Evolutionary conservation across 2,329 filamentous ascomycete species (phyloP).

Genomic region (Mycosphaerella arachidis): DNA sequence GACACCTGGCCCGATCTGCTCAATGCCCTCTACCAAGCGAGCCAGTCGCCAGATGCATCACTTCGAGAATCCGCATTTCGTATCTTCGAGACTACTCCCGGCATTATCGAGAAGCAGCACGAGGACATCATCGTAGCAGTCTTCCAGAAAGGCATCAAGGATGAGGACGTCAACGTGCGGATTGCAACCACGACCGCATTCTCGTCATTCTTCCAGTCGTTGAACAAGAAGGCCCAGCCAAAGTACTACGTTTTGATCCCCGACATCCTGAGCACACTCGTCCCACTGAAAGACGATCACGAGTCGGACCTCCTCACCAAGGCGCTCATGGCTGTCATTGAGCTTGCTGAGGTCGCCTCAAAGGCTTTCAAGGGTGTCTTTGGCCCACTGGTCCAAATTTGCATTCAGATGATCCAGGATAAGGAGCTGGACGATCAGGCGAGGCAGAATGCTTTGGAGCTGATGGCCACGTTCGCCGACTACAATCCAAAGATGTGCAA

Average conservation of each 20-base stretch:
- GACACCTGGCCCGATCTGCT: constrained; percentile 86
- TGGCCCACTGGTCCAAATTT: constrained; percentile 86
- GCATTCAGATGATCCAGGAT: constrained; percentile 87
- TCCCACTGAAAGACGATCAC: constrained; percentile 84
- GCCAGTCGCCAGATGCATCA: constrained; percentile 75
- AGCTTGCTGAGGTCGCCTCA: constrained; percentile 86
- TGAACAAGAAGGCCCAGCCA: constrained; percentile 78
- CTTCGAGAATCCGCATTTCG: constrained; percentile 91
- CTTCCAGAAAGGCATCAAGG: constrained; percentile 88
- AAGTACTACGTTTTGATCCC: constrained; percentile 86
- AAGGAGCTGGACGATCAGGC: constrained; percentile 89
- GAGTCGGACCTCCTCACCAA: constrained; percentile 90
- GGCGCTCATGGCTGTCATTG: constrained; percentile 84
- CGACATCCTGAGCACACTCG: constrained; percentile 88
- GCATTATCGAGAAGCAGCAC: constrained; percentile 93
- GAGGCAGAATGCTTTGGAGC: constrained; percentile 88
- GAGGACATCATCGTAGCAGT: constrained; percentile 84
- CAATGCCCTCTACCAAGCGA: constrained; percentile 79
- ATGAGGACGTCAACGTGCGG: constrained; percentile 79
- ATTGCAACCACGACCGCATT: constrained; percentile 96
- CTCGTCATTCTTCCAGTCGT: constrained; percentile 87
- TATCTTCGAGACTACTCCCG: constrained; percentile 90
- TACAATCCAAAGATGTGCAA: constrained; percentile 91
- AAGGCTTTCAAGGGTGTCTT: constrained; percentile 99
- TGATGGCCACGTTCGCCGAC: constrained; percentile 97